These are phyloP conservation scores for Bocquillonia castaneifolia DNA, from an alignment of 441 rosid species.

Conservation along the genomic window DNA sequence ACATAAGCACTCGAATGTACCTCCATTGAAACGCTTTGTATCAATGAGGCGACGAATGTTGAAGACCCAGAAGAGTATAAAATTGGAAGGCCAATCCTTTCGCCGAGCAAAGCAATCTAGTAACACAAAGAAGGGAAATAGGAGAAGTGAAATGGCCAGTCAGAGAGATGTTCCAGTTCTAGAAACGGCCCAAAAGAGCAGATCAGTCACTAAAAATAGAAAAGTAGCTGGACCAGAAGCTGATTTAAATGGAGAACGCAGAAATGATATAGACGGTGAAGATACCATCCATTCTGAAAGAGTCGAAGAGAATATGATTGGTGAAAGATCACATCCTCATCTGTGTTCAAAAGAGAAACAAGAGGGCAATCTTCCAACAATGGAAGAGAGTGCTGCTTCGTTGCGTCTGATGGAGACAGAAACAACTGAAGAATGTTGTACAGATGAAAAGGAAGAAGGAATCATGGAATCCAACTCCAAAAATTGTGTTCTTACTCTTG, in stretches of 20 bases:
- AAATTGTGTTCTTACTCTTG: constrained; percentile 13
- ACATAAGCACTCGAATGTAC: constrained; percentile 39
- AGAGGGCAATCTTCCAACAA: not conserved
- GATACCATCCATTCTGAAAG: not conserved
- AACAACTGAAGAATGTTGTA: not conserved
- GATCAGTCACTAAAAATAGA: constrained; percentile 8
- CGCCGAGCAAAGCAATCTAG: constrained; percentile 29
- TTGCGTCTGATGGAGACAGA: not conserved
- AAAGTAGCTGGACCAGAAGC: constrained; percentile 7
- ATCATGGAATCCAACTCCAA: not conserved
- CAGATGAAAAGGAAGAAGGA: not conserved
- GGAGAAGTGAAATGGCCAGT: constrained; percentile 16
- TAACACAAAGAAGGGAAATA: constrained; percentile 36
- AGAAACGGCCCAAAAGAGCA: constrained; percentile 15
- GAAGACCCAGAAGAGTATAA: constrained; percentile 48
- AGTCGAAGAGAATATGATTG: not conserved
- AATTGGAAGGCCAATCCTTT: constrained; percentile 33
- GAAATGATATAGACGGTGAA: constrained; percentile 4
- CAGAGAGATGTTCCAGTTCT: constrained; percentile 24
- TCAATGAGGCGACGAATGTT: constrained; percentile 53
- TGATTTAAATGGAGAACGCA: not conserved
- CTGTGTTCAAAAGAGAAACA: not conserved
- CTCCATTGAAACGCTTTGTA: constrained; percentile 56
- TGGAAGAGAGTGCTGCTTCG: not conserved
- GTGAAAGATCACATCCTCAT: constrained; percentile 6